A percentile compares a stretch with the other conserved stretches of the same genome.
These are phyloP conservation scores for Lactarius vividus DNA, from an alignment of 768 basidiomycete genomes.

Conservation along the genomic window DNA sequence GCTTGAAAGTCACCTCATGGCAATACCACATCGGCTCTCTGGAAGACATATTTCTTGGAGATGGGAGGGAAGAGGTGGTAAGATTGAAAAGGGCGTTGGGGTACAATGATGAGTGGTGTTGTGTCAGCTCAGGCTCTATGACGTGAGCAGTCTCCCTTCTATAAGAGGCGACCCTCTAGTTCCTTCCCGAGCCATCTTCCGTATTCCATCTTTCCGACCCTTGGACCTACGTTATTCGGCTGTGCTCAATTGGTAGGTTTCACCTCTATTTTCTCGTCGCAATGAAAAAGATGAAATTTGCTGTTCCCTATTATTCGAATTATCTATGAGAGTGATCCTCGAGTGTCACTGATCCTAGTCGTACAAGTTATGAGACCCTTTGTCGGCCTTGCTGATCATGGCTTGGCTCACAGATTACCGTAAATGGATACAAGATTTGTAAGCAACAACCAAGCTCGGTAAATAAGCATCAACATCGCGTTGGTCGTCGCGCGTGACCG, in stretches of 20 bases:
- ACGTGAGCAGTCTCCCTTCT: conserved; percentile 14
- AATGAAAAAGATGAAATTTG: conserved; percentile 43
- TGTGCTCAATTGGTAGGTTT: conserved; percentile 1
- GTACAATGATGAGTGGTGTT: background rate
- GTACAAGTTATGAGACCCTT: background rate
- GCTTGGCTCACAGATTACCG: background rate
- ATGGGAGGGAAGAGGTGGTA: conserved; percentile 24
- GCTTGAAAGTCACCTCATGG: conserved; percentile 52
- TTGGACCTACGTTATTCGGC: background rate
- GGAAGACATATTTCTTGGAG: conserved; percentile 50
- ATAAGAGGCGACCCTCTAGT: conserved; percentile 9
- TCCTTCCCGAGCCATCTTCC: background rate
- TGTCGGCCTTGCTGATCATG: background rate
- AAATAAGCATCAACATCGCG: conserved; percentile 28
- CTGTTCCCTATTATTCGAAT: conserved; percentile 65
- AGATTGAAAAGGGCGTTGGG: conserved; percentile 16
- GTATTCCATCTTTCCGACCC: background rate
- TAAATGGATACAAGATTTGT: conserved; percentile 1
- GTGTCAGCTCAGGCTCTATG: conserved; percentile 13
- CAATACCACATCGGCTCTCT: conserved; percentile 79
- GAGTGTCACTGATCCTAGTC: conserved; percentile 12
- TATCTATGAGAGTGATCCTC: conserved; percentile 10
- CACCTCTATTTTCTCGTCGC: background rate
- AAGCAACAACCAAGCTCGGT: background rate
- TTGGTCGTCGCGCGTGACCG: conserved; percentile 22